These are phyloP conservation scores for Cardamine chenopodiifolia DNA, from an alignment of 345 rosid species.

Conservation along the genomic window DNA sequence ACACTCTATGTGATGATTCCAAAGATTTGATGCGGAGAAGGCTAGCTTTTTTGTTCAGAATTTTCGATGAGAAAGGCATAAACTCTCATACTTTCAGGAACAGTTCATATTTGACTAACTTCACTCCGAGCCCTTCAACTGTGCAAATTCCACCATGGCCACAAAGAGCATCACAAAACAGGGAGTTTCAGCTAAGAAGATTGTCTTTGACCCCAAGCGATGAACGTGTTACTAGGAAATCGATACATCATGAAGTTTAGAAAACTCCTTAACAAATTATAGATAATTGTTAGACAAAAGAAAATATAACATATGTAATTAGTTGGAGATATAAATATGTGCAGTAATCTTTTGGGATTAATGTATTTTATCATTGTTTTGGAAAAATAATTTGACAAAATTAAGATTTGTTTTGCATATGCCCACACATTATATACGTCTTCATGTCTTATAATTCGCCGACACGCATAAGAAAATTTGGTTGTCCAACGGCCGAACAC, in stretches of 20 bases:
- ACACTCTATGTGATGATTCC: constrained; percentile 20
- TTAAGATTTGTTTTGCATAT: no score
- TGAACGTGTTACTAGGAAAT: constrained; percentile 4
- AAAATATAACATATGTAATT: no score
- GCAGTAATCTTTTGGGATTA: not conserved
- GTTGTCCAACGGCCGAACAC: no score
- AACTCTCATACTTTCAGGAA: constrained; percentile 42
- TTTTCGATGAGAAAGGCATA: constrained; percentile 44
- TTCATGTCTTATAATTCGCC: no score
- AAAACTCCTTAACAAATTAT: not conserved
- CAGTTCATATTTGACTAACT: constrained; percentile 31
- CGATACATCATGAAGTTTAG: not conserved
- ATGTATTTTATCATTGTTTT: not conserved
- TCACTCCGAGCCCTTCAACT: constrained; percentile 28
- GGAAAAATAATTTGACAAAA: not conserved
- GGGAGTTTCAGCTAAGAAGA: constrained; percentile 32
- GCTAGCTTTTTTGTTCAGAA: constrained; percentile 25
- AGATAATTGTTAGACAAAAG: not conserved
- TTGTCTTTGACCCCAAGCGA: not conserved
- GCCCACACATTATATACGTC: no score
- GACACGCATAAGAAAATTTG: no score
- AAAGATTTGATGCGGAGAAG: constrained; percentile 37
- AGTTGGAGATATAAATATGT: no score
- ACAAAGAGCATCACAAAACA: constrained; percentile 19
- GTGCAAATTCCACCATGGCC: constrained; percentile 20